These are phyloP conservation scores for Carpinus fangiana DNA, from an alignment of 306 rosid species.

Conservation along the genomic window DNA sequence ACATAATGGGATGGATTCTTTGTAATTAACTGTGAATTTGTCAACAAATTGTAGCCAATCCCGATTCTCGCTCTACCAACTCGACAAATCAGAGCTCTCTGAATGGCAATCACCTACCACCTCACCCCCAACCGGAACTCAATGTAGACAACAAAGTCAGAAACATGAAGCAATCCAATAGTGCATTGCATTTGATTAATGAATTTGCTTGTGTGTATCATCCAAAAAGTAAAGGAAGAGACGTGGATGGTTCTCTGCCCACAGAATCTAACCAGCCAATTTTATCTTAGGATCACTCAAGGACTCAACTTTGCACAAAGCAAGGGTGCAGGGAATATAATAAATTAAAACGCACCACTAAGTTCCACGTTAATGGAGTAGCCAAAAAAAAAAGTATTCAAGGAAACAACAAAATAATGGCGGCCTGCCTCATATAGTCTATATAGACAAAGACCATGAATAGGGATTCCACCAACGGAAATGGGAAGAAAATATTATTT, in stretches of 20 bases:
- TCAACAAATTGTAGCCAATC: too few species aligned
- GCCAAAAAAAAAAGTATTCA: constrained; percentile 32
- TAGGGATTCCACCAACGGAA: constrained; percentile 32
- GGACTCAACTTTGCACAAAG: constrained; percentile 37
- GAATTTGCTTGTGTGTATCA: neutral
- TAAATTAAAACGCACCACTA: constrained; percentile 31
- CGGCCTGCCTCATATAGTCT: neutral
- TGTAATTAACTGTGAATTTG: too few species aligned
- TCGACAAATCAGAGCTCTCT: neutral
- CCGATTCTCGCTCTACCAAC: neutral
- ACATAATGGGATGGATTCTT: too few species aligned
- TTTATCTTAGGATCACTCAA: constrained; percentile 15
- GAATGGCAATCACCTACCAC: neutral
- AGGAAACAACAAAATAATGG: constrained; percentile 30
- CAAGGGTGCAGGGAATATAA: constrained; percentile 10
- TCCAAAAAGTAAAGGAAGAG: constrained; percentile 22
- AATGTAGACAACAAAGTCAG: too few species aligned
- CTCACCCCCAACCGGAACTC: neutral
- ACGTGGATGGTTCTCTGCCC: constrained; percentile 43
- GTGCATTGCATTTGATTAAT: neutral
- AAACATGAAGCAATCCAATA: neutral
- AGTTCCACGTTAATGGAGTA: constrained; percentile 20
- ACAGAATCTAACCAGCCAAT: constrained; percentile 22
- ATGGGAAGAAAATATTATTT: constrained; percentile 18
- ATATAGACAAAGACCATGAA: constrained; percentile 29